Conservation (phyloP, 768 basidiomycete genomes). For the Suillus ampliporus region DNA sequence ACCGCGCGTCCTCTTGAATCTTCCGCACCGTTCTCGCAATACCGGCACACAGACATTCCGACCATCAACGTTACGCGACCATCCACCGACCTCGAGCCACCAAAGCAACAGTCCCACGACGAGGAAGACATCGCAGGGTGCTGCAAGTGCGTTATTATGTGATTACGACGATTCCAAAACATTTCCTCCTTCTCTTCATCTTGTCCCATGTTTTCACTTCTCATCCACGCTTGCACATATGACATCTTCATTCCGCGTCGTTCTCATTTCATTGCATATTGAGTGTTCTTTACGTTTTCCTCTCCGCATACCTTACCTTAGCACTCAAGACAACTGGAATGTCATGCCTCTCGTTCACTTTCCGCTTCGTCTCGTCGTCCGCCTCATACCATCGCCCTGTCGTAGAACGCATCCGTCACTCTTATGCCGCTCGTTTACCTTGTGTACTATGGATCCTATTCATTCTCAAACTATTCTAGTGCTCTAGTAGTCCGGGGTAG, state of each 20-base stretch:
- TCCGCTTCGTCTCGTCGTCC: background rate
- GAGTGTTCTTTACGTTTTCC: background rate
- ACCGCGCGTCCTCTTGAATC: constrained; percentile 47
- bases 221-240: constrained; percentile 31
- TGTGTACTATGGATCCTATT: constrained; percentile 15
- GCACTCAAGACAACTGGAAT: constrained; percentile 5
- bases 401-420: constrained; percentile 1
- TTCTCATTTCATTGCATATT: constrained; percentile 10
- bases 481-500: constrained; percentile 3
- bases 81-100: constrained; percentile 33
- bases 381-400: constrained; percentile 4
- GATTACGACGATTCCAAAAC: constrained; percentile 41
- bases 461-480: constrained; percentile 14
- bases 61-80: constrained; percentile 37
- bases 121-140: constrained; percentile 67
- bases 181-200: constrained; percentile 28
- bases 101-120: constrained; percentile 35
- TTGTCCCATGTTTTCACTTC: constrained; percentile 24
- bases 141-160: constrained; percentile 89
- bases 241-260: constrained; percentile 13
- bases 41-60: constrained; percentile 41
- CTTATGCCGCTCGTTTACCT: constrained; percentile 15
- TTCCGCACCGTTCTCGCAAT: constrained; percentile 69
- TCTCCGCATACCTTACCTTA: constrained; percentile 4
- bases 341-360: constrained; percentile 4